Conservation (phyloP, 805 yeast species). For the Clavispora asparagi region DNA sequence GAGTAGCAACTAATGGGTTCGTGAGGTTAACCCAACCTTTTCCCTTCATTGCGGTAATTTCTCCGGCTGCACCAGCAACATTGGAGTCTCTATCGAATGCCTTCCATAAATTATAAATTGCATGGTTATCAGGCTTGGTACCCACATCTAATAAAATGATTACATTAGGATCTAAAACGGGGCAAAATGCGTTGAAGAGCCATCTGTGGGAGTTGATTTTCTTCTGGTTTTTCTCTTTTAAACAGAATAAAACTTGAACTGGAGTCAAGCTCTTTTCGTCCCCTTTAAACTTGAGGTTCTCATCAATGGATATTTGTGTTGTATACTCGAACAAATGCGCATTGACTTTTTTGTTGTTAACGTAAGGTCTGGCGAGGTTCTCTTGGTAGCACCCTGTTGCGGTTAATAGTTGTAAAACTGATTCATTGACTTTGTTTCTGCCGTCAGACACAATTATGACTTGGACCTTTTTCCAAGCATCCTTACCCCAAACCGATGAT, state of each 20-base stretch:
- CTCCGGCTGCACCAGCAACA: conserved; percentile 99
- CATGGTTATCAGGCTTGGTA: conserved; percentile 84
- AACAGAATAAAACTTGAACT: conserved; percentile 86
- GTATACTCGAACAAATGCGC: conserved; percentile 96
- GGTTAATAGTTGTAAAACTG: conserved; percentile 81
- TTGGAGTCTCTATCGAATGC: conserved; percentile 94
- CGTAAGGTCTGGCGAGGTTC: conserved; percentile 92
- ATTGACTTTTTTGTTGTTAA: conserved; percentile 84
- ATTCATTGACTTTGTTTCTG: conserved; percentile 78
- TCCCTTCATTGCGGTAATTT: conserved; percentile 93
- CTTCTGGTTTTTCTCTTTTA: conserved; percentile 88
- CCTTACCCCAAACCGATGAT: conserved; percentile 90
- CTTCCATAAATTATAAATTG: conserved; percentile 93
- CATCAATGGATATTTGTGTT: conserved; percentile 88
- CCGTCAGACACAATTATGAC: conserved; percentile 93
- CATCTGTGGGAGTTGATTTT: conserved; percentile 97
- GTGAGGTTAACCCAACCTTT: conserved; percentile 73
- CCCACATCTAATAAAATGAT: conserved; percentile 94
- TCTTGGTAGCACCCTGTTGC: conserved; percentile 97
- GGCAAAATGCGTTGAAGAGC: conserved; percentile 94
- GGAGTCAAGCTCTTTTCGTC: conserved; percentile 89
- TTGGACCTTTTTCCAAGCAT: conserved; percentile 95
- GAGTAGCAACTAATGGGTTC: conserved; percentile 93
- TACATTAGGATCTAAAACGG: conserved; percentile 86
- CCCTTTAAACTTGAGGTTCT: conserved; percentile 84